Percentiles rank a stretch among this genome's conserved stretches.
Conservation (phyloP, 805 yeast genomes). For the Limtongia smithiae region DNA sequence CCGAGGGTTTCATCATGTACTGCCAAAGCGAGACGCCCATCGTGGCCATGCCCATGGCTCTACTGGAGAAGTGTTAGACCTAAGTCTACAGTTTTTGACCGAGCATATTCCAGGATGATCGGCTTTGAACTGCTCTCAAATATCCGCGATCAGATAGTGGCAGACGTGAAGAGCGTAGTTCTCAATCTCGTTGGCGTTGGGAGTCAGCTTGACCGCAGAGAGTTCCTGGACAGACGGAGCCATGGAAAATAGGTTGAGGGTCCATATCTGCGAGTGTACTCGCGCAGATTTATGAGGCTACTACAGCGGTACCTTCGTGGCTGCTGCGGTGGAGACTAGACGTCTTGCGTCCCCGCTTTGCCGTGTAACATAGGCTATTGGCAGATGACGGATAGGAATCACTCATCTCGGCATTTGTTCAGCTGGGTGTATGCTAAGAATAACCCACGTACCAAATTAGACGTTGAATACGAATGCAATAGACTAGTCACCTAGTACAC, state of each 20-base stretch:
- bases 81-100: too few relatives aligned
- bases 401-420: too few relatives aligned
- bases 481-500: too few relatives aligned
- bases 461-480: too few relatives aligned
- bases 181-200: conserved; percentile 9
- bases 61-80: not conserved
- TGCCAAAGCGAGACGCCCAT: conserved; percentile 41
- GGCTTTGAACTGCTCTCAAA: conserved; percentile 14
- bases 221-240: conserved; percentile 9
- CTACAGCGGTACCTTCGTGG: not conserved
- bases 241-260: not conserved
- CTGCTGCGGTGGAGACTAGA: too few relatives aligned
- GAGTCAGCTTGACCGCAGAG: conserved; percentile 1
- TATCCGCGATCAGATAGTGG: conserved; percentile 12
- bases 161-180: conserved; percentile 1
- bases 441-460: too few relatives aligned
- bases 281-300: too few relatives aligned
- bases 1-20: conserved; percentile 36
- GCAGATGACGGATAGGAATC: too few relatives aligned
- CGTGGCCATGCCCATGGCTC: conserved; percentile 28
- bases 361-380: too few relatives aligned
- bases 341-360: too few relatives aligned
- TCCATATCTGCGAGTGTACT: too few relatives aligned
- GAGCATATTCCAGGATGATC: conserved; percentile 12
- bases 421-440: too few relatives aligned